Conservation (phyloP, 768 basidiomycete genomes). For the Calocybe gangraenosa region DNA sequence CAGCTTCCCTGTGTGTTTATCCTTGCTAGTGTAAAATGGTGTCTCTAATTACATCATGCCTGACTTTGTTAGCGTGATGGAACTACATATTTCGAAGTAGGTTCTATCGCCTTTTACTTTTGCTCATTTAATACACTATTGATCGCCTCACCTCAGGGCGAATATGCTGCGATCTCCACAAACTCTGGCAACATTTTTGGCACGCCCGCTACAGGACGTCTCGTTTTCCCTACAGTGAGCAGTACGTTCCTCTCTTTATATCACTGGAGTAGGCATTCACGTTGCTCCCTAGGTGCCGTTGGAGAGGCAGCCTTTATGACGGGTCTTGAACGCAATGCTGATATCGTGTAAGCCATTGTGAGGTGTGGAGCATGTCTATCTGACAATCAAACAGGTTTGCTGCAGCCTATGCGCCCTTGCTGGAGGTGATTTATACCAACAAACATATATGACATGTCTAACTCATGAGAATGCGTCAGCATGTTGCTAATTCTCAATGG, state of each 20-base stretch:
- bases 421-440: slow-evolving; percentile 27
- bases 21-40: background rate
- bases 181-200: slow-evolving; percentile 42
- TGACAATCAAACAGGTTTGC: slow-evolving; percentile 29
- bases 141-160: slow-evolving; percentile 29
- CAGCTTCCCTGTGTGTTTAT: slow-evolving; percentile 14
- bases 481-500: slow-evolving; percentile 55
- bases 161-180: slow-evolving; percentile 52
- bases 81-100: slow-evolving; percentile 46
- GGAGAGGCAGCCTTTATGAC: slow-evolving; percentile 64
- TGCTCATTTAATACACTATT: slow-evolving; percentile 6
- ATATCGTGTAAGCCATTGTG: slow-evolving; percentile 29
- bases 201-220: slow-evolving; percentile 31
- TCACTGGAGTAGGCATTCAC: background rate
- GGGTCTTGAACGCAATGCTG: slow-evolving; percentile 42
- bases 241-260: slow-evolving; percentile 4
- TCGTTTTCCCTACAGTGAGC: slow-evolving; percentile 50
- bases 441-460: background rate
- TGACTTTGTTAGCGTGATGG: slow-evolving; percentile 34
- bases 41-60: background rate
- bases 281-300: slow-evolving; percentile 34
- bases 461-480: slow-evolving; percentile 25
- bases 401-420: slow-evolving; percentile 58
- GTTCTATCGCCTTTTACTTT: background rate
- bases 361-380: too few relatives aligned